A percentile compares a stretch with the other conserved stretches of the same genome.
phyloP scores from a whole-genome alignment of 805 yeast genomes.

The Yamadazyma sp. region DNA sequence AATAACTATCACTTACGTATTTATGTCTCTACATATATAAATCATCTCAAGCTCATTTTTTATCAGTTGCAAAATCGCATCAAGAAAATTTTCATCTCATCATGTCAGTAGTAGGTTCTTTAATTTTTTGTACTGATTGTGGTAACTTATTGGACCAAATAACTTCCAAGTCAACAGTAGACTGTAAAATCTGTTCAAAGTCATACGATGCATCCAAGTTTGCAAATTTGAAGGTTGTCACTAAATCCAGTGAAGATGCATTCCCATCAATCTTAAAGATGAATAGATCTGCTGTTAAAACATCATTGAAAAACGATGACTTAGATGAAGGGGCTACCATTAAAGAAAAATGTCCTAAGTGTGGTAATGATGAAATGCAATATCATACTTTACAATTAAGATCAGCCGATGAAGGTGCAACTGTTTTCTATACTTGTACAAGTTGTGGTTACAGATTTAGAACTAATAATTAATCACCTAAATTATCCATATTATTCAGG shows the following conservation, averaged over 20 bases:
- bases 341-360: conserved; percentile 97
- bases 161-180: conserved; percentile 43
- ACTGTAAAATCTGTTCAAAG: conserved; percentile 53
- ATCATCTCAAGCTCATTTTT: too few relatives aligned
- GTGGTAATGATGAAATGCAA: conserved; percentile 98
- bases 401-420: conserved; percentile 99
- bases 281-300: conserved; percentile 88
- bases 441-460: conserved; percentile 90
- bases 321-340: conserved; percentile 94
- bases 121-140: conserved; percentile 90
- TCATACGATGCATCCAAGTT: conserved; percentile 50
- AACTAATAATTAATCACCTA: conserved; percentile 66
- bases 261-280: conserved; percentile 83
- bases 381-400: conserved; percentile 95
- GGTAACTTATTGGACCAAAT: conserved; percentile 84
- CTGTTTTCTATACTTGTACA: conserved; percentile 96
- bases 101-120: conserved; percentile 95
- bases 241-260: conserved; percentile 87
- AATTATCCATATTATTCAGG: not conserved
- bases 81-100: conserved; percentile 5
- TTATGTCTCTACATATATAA: too few relatives aligned
- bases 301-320: conserved; percentile 71
- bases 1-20: too few relatives aligned
- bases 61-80: too few relatives aligned
- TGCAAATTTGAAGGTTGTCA: conserved; percentile 78